Percentiles rank a stretch among this genome's conserved stretches.
These are phyloP conservation scores for Candida ipomoeae DNA, from an alignment of 805 yeast species.

Conservation along the genomic window DNA sequence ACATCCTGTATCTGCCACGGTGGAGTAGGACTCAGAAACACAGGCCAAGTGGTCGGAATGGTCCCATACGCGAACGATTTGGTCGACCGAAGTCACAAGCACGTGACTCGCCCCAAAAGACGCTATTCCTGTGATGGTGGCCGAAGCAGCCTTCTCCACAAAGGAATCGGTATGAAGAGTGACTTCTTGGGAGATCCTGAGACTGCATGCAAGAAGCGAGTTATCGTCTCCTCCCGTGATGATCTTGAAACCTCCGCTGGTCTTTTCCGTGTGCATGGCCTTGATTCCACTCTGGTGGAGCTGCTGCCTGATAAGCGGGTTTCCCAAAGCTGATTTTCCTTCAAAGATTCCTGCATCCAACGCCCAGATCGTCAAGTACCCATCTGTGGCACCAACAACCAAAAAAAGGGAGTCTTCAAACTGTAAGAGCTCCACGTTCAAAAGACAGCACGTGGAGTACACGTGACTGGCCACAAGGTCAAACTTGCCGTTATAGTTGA, in stretches of 20 bases:
- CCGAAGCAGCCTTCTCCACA: conserved; percentile 66
- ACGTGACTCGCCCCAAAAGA: conserved; percentile 21
- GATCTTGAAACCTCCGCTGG: conserved; percentile 24
- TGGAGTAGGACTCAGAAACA: conserved; percentile 53
- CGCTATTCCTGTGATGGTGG: conserved; percentile 72
- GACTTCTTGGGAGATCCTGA: background rate
- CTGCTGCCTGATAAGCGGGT: conserved; percentile 38
- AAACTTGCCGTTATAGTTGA: conserved; percentile 52
- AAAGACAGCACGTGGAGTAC: conserved; percentile 74
- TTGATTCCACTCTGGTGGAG: conserved; percentile 88
- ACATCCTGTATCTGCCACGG: conserved; percentile 90
- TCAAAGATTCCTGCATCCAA: background rate
- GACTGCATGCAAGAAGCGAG: conserved; percentile 41
- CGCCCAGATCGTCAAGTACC: conserved; percentile 59
- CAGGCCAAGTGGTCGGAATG: conserved; percentile 23
- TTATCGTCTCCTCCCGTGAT: conserved; percentile 94
- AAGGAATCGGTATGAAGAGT: conserved; percentile 29
- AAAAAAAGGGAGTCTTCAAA: conserved; percentile 29
- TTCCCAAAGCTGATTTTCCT: conserved; percentile 16
- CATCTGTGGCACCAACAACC: conserved; percentile 74
- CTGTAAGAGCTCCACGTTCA: conserved; percentile 51
- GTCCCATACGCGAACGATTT: conserved; percentile 65
- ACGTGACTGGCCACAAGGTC: conserved; percentile 40
- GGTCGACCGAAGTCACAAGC: conserved; percentile 79
- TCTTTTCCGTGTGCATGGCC: conserved; percentile 39